Percentiles rank a stretch among this genome's conserved stretches.
Conservation (phyloP, 352 stramenopile genomes). For the Phytopythium ostracodes region DNA sequence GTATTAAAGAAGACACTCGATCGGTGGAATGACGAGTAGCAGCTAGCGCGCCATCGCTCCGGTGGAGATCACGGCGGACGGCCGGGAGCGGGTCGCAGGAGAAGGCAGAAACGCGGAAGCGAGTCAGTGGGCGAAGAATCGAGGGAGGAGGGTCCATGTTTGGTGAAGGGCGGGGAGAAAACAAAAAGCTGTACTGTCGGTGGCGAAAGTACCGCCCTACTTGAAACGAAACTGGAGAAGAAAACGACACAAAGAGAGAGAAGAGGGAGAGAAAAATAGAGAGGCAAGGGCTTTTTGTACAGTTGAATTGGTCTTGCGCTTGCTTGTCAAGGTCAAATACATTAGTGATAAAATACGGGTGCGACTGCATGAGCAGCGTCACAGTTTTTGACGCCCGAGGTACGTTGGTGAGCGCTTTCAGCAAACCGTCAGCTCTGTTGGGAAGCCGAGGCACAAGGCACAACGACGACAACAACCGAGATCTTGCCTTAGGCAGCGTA, state of each 20-base stretch:
- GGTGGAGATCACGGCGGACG: too few relatives aligned
- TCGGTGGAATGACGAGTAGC: conserved; percentile 29
- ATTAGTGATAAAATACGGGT: neutral
- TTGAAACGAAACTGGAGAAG: neutral
- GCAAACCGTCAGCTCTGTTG: neutral
- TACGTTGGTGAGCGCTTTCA: too few relatives aligned
- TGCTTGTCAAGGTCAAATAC: neutral
- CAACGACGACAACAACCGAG: too few relatives aligned
- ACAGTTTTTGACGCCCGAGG: neutral
- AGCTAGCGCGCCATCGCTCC: neutral
- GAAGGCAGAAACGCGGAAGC: neutral
- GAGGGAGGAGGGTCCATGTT: conserved; percentile 9
- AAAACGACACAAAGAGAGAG: neutral
- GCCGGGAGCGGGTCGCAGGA: neutral
- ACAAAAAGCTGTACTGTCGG: conserved; percentile 4
- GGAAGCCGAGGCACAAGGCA: neutral
- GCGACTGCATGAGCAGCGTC: too few relatives aligned
- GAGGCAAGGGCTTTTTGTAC: conserved; percentile 8
- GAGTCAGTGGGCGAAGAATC: too few relatives aligned
- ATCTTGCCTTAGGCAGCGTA: too few relatives aligned
- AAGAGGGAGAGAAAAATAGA: too few relatives aligned
- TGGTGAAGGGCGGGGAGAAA: conserved; percentile 10
- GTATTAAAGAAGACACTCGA: conserved; percentile 88
- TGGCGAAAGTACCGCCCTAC: too few relatives aligned
- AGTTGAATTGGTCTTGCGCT: neutral